phyloP scores from a whole-genome alignment of 495 filamentous ascomycete genomes.

The Jackrogersella multiformis region DNA sequence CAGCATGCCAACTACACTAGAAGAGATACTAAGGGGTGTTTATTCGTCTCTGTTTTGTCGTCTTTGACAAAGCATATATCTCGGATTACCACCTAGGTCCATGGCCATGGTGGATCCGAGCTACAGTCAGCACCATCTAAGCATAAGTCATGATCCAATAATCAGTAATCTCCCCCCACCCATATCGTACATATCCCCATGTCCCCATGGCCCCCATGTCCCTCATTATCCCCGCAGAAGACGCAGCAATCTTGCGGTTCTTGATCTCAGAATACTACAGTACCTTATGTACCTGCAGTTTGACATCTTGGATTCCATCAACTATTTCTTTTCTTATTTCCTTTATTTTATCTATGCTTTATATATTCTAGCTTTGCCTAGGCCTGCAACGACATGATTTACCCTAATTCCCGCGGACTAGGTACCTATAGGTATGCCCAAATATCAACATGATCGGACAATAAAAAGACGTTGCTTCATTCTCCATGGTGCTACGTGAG shows the following conservation, averaged over 20 bases:
- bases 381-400: neutral
- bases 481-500: neutral
- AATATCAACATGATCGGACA: neutral
- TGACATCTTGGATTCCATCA: neutral
- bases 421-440: too few species aligned
- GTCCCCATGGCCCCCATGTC: too few species aligned
- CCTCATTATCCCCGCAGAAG: neutral
- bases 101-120: neutral
- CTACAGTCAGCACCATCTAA: conserved; percentile 27
- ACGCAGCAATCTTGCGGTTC: neutral
- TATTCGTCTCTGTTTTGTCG: too few species aligned
- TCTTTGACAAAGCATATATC: conserved; percentile 28
- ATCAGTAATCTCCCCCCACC: conserved; percentile 5
- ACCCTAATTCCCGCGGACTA: neutral
- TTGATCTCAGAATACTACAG: conserved; percentile 12
- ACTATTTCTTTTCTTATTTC: neutral
- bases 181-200: too few species aligned
- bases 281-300: conserved; percentile 4
- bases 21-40: too few species aligned
- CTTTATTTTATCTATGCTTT: neutral
- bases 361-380: neutral
- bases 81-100: neutral
- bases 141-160: conserved; percentile 10
- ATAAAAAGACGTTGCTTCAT: neutral
- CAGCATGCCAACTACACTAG: too few species aligned